phyloP scores from a whole-genome alignment of 352 stramenopile genomes.

The Pythium guiyangense region DNA sequence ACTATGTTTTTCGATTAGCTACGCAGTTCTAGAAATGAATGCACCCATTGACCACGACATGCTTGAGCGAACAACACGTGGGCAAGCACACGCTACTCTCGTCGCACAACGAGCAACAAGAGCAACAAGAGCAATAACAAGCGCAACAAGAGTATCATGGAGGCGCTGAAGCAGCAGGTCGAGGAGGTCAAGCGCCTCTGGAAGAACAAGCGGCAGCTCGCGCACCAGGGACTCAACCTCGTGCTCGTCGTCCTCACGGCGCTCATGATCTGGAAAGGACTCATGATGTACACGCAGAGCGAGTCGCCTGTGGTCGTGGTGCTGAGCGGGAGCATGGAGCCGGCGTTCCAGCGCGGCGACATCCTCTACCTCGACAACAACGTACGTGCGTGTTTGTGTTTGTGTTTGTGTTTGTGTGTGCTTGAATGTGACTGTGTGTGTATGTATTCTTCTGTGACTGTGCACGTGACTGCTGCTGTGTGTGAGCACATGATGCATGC shows the following conservation, averaged over 20 bases:
- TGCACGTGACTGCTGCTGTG: too few species aligned
- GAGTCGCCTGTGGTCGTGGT: constrained; percentile 98
- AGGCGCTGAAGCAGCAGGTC: constrained; percentile 85
- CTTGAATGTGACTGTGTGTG: neutral
- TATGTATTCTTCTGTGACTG: too few species aligned
- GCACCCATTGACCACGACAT: too few species aligned
- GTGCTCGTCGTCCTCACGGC: constrained; percentile 98
- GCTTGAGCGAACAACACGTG: too few species aligned
- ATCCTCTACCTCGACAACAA: constrained; percentile 99
- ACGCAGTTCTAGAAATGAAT: too few species aligned
- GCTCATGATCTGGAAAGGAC: constrained; percentile 99
- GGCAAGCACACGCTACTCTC: too few species aligned
- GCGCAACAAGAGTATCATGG: too few species aligned
- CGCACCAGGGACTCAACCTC: constrained; percentile 97
- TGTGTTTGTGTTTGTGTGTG: constrained; percentile 13
- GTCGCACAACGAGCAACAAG: too few species aligned
- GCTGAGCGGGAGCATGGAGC: constrained; percentile 97
- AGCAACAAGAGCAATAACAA: neutral
- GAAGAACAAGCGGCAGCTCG: constrained; percentile 96
- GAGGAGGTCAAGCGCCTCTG: constrained; percentile 98
- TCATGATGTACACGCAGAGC: constrained; percentile 97
- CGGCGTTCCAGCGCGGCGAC: constrained; percentile 98
- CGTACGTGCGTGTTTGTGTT: constrained; percentile 20
- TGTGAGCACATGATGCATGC: too few species aligned
- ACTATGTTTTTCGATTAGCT: too few species aligned